Evolutionary conservation across 305 asterid species (phyloP), one percentile per base, ranked within the genome.

Genomic region (Caryopteris hybrid): DNA sequence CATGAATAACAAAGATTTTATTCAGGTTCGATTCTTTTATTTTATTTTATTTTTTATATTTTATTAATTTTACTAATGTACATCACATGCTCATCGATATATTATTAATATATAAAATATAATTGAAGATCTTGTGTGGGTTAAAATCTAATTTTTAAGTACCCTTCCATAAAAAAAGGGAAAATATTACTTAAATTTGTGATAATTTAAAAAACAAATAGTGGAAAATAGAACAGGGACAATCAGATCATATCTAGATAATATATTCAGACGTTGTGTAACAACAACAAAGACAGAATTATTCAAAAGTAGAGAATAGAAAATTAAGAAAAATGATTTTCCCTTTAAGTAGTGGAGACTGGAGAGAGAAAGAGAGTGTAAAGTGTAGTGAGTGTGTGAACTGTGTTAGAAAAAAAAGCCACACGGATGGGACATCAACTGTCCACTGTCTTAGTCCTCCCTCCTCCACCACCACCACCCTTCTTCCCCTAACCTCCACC

Each of bases 361-460:
- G 46, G 51, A 47, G 59, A 23, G 51, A 14, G 21, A 4, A 12
- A 9, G 7, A 51, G 62, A n/a, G n/a, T n/a, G 73, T 62, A 43
- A 65, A 72, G 76, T 46, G 60, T 6, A 64, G 73, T 55, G 46
- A 42, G 59, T 47, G 72, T 53, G 73, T 68, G 69, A 62, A 36
- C 54, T 64, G 51, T 46, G 51, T 38, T 25, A 14, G 31, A 22
- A 56, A 22, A 51, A 41, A 41, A 46, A n/a, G 31, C 64, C 76
- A 67, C 75, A 64, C 70, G 61, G 72, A 82, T 78, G 88, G 71
- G 69, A 67, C 76, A 54, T 69, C 80, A 59, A n/a, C 70, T 23
- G 55, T 52, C 63, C 77, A 25, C 47, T 43, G 52, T 50, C 68
- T 54, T 23, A 50, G 29, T 61, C 56, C 63, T 25, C 71, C 73